Evolutionary conservation across 352 stramenopile species (phyloP).

Genomic region (Paralagenidium karlingii): DNA sequence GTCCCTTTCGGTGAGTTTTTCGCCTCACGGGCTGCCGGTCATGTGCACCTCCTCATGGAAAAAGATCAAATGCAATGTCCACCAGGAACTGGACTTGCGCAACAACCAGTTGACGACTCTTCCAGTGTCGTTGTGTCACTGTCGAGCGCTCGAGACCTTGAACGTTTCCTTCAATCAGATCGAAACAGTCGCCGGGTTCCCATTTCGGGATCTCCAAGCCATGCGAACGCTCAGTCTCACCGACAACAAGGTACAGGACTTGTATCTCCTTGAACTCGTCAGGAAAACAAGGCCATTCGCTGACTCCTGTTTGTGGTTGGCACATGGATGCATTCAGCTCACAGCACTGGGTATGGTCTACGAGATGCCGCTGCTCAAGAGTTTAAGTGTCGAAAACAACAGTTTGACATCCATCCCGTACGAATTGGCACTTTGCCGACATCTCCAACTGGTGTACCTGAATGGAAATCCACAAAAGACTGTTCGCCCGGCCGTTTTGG

Average conservation of each 20-base stretch:
- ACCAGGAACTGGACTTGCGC: constrained; percentile 59
- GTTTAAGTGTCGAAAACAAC: constrained; percentile 80
- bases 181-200: constrained; percentile 46
- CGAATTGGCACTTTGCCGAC: constrained; percentile 45
- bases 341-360: constrained; percentile 49
- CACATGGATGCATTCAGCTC: constrained; percentile 14
- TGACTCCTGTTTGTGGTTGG: neutral
- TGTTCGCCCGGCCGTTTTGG: constrained; percentile 50
- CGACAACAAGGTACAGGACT: constrained; percentile 54
- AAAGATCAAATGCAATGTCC: too few species aligned
- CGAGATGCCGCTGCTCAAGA: constrained; percentile 33
- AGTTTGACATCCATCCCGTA: constrained; percentile 45
- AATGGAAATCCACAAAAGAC: constrained; percentile 80
- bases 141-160: constrained; percentile 22
- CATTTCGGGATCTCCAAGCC: constrained; percentile 23
- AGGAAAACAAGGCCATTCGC: too few species aligned
- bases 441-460: constrained; percentile 63
- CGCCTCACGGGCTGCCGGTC: too few species aligned
- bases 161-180: constrained; percentile 63
- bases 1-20: constrained; percentile 16
- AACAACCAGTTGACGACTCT: constrained; percentile 45
- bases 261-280: constrained; percentile 1
- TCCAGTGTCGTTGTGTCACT: constrained; percentile 12
- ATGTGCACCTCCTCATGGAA: too few species aligned
- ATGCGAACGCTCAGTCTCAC: constrained; percentile 48